These are phyloP conservation scores for Nicotiana paniculata DNA, from an alignment of 257 asterid genomes.

Conservation along the genomic window DNA sequence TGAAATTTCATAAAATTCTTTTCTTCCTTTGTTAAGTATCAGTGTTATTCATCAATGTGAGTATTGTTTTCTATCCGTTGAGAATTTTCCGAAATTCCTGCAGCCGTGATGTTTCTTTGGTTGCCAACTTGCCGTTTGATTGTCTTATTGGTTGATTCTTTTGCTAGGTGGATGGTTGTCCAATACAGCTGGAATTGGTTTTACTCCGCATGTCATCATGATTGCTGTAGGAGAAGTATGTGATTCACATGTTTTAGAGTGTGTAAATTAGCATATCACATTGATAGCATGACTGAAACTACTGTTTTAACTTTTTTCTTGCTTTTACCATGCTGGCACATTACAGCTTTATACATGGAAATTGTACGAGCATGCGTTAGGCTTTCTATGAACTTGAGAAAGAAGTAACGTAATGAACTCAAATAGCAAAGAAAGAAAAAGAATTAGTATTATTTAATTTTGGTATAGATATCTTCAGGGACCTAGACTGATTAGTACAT, in stretches of 20 bases:
- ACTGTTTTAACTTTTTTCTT: not conserved
- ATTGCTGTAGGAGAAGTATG: slow-evolving; percentile 72
- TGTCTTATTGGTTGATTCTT: slow-evolving; percentile 14
- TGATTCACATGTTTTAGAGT: slow-evolving; percentile 9
- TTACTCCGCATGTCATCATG: slow-evolving; percentile 66
- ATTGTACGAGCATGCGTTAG: not conserved
- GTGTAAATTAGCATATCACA: not conserved
- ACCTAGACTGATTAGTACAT: not conserved
- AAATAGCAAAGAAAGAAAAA: not conserved
- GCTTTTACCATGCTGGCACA: not conserved
- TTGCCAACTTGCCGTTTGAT: not conserved
- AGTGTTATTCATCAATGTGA: not conserved
- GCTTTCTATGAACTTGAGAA: not conserved
- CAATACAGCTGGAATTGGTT: slow-evolving; percentile 55
- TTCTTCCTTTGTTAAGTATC: not conserved
- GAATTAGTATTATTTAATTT: not conserved
- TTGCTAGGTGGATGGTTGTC: slow-evolving; percentile 60
- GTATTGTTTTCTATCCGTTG: not conserved
- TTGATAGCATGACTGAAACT: not conserved
- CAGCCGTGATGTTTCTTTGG: not conserved
- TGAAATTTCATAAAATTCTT: not conserved
- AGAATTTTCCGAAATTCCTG: not conserved
- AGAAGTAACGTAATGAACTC: not conserved
- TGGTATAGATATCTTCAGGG: not conserved
- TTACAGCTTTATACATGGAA: not conserved